Evolutionary conservation across 306 rosid genomes (phyloP).

Genomic region (Adenanthera pavonina): DNA sequence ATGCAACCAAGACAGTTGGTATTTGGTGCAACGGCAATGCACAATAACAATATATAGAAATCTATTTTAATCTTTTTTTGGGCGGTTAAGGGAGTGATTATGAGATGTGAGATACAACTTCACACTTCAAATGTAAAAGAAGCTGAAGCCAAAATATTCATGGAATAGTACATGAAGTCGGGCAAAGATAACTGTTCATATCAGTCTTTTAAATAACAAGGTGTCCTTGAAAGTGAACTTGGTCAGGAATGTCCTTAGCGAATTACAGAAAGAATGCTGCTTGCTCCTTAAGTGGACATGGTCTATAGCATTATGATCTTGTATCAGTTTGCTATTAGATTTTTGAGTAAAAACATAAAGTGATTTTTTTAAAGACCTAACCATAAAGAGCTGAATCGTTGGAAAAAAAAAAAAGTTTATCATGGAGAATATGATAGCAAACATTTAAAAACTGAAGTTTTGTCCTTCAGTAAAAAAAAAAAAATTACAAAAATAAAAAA

Average conservation of each 20-base stretch:
- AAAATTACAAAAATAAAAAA: neutral
- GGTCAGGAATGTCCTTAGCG: neutral
- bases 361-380: neutral
- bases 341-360: too few relatives aligned
- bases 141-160: neutral
- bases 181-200: neutral
- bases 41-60: constrained; percentile 24
- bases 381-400: neutral
- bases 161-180: neutral
- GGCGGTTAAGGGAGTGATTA: neutral
- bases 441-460: neutral
- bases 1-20: constrained; percentile 27
- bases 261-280: neutral
- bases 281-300: neutral
- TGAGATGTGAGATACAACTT: constrained; percentile 40
- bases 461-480: neutral
- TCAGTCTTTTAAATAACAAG: neutral
- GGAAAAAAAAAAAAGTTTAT: constrained; percentile 18
- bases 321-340: neutral
- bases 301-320: neutral
- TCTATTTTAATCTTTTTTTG: neutral
- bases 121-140: constrained; percentile 5
- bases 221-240: constrained; percentile 23
- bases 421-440: neutral
- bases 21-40: neutral